Percentiles rank a stretch among this genome's conserved stretches.
These are phyloP conservation scores for Hanseniaspora sp. DNA, from an alignment of 1,139 yeast genomes.

Conservation along the genomic window DNA sequence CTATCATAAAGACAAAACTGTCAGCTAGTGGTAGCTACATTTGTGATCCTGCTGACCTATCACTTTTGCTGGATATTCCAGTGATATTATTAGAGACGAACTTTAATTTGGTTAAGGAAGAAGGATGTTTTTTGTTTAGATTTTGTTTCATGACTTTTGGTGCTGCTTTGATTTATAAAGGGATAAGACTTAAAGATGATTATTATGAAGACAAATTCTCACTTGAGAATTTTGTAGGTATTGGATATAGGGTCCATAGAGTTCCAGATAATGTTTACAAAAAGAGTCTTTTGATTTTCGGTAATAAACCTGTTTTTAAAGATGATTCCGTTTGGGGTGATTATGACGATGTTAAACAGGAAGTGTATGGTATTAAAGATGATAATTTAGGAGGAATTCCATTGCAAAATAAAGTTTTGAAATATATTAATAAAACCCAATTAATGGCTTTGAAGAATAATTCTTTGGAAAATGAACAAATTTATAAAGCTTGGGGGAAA, in stretches of 20 bases:
- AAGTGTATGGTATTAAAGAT: not conserved
- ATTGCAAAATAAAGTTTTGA: not conserved
- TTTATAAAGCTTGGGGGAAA: conserved; percentile 10
- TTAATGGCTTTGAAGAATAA: conserved; percentile 5
- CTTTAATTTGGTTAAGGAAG: not conserved
- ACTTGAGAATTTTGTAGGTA: not conserved
- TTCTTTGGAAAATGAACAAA: not conserved
- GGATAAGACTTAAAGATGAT: conserved; percentile 60
- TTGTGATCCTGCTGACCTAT: conserved; percentile 5
- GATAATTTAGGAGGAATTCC: not conserved
- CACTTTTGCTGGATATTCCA: not conserved
- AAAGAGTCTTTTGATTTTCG: not conserved
- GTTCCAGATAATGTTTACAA: conserved; percentile 4
- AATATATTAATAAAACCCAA: conserved; percentile 13
- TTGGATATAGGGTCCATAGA: conserved; percentile 7
- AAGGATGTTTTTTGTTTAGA: conserved; percentile 20
- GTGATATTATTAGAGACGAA: not conserved
- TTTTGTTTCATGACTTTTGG: conserved; percentile 65
- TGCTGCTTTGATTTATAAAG: conserved; percentile 50
- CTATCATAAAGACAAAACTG: not conserved
- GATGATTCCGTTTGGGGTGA: not conserved
- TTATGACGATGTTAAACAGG: not conserved
- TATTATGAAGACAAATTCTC: conserved; percentile 49
- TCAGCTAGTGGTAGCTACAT: not conserved
- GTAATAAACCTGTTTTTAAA: not conserved